These are phyloP conservation scores for Alnus rubra DNA, from an alignment of 306 rosid species.

Conservation along the genomic window DNA sequence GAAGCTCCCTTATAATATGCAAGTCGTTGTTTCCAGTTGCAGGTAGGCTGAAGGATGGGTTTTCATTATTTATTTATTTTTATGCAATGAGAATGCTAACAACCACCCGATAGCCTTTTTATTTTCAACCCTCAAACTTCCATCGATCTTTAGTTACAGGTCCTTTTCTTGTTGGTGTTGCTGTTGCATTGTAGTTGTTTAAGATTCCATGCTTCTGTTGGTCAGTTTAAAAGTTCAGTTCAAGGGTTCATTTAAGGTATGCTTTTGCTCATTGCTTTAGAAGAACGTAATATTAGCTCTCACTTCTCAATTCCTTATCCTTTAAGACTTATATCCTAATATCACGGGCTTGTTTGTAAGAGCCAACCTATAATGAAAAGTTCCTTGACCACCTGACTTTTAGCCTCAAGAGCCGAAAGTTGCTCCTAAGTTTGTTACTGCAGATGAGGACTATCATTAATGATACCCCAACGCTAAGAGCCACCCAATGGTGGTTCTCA, in stretches of 20 bases:
- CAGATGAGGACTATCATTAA: constrained; percentile 32
- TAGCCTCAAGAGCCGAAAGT: background rate
- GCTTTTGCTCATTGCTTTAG: background rate
- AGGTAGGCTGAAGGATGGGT: constrained; percentile 24
- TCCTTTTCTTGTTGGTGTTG: background rate
- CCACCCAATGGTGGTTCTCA: background rate
- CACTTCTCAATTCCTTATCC: background rate
- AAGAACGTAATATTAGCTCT: background rate
- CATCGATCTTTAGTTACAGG: background rate
- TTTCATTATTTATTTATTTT: background rate
- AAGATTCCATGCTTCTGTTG: constrained; percentile 1
- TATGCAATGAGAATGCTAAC: background rate
- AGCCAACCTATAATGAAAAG: background rate
- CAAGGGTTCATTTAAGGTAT: background rate
- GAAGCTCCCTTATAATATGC: background rate
- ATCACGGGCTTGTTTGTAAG: background rate
- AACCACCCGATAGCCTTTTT: background rate
- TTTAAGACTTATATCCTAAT: background rate
- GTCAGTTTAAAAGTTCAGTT: background rate
- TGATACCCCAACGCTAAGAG: constrained; percentile 26
- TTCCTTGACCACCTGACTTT: background rate
- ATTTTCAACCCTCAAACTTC: background rate
- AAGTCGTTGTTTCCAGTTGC: constrained; percentile 10
- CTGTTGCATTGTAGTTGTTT: background rate
- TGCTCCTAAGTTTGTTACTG: background rate